Percentiles rank a stretch among this genome's conserved stretches.
phyloP scores from a whole-genome alignment of 495 filamentous ascomycete species.

The Penicillium coffeae region DNA sequence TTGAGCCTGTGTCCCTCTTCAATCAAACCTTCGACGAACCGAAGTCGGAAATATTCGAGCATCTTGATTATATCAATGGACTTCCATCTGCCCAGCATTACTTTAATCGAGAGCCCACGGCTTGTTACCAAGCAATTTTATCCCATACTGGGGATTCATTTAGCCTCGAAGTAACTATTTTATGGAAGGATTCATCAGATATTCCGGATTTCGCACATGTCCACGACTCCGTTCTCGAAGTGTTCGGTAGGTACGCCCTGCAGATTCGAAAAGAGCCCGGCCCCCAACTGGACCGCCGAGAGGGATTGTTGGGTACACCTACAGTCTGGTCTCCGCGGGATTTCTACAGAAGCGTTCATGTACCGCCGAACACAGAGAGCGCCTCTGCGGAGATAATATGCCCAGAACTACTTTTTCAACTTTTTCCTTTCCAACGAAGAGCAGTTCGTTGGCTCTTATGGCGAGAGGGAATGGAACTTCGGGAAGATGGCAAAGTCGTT shows the following conservation, averaged over 20 bases:
- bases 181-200: slow-evolving; percentile 41
- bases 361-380: slow-evolving; percentile 41
- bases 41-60: slow-evolving; percentile 14
- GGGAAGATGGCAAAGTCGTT: slow-evolving; percentile 26
- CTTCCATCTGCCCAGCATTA: slow-evolving; percentile 28
- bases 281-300: slow-evolving; percentile 5
- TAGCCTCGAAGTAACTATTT: slow-evolving; percentile 24
- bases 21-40: slow-evolving; percentile 14
- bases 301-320: slow-evolving; percentile 9
- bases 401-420: slow-evolving; percentile 40
- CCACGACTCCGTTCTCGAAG: slow-evolving; percentile 13
- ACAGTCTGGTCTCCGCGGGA: slow-evolving; percentile 49
- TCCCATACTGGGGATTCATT: slow-evolving; percentile 13
- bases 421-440: slow-evolving; percentile 71
- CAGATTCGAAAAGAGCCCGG: not conserved
- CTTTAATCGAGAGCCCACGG: slow-evolving; percentile 16
- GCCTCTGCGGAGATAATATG: slow-evolving; percentile 41
- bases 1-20: slow-evolving; percentile 16
- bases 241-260: slow-evolving; percentile 31
- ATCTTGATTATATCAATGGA: slow-evolving; percentile 16
- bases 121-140: slow-evolving; percentile 36
- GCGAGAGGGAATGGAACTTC: slow-evolving; percentile 51
- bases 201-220: slow-evolving; percentile 19
- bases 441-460: slow-evolving; percentile 66
- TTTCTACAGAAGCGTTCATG: slow-evolving; percentile 64